Base-by-base conservation (phyloP, 2,329 filamentous ascomycete genomes). In the Curvularia hawaiiensis region DNA sequence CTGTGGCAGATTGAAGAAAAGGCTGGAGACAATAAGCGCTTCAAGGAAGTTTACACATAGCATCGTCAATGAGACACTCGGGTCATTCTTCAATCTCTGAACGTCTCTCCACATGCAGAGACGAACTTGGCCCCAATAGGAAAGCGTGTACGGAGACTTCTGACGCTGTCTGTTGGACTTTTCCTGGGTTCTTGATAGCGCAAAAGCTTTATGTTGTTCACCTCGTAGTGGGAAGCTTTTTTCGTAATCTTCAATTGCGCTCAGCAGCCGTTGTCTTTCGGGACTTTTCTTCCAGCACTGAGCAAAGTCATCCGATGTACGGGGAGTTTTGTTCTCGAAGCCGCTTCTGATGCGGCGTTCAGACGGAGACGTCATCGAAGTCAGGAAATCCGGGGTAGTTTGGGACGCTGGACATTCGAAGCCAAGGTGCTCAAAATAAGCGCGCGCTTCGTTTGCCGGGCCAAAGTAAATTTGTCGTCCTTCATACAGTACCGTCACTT, bases 401-500 rank as follows among this genome's bases (percentile, higher is more conserved):
- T 85, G 84, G 7, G 88, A 56, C 6, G 35, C 22, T 14, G 54
- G 53, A 44, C 57, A 55, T 28, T 84, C 79, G 61, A 91, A 93
- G 0, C 90, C 90, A 8, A 92, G 77, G 5, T 83, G 75, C 38
- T 85, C 77, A 61, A 92, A 92, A 70, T 90, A 92, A 26, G 79
- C 73, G 65, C 84, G 87, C 1, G 89, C 90, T 9, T 83, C 77
- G 5, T 82, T 78, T 0, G 84, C 79, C 0, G 80, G 79, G 2
- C 90, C 90, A 65, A 87, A 92, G 75, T 87, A 92, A 5, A 91
- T 84, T 59, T 89, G 88, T 52, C 84, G 82, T 1, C 89, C 89
- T 52, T 83, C 82, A 65, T 89, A 85, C 1, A 69, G 44, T 11
- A 69, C 46, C 7, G 50, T 54, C 1, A 67, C 63, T n/a, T 63